Evolutionary conservation across 371 early-diverging fungal species (phyloP).

Genomic region (Actinomortierella wolfii): DNA sequence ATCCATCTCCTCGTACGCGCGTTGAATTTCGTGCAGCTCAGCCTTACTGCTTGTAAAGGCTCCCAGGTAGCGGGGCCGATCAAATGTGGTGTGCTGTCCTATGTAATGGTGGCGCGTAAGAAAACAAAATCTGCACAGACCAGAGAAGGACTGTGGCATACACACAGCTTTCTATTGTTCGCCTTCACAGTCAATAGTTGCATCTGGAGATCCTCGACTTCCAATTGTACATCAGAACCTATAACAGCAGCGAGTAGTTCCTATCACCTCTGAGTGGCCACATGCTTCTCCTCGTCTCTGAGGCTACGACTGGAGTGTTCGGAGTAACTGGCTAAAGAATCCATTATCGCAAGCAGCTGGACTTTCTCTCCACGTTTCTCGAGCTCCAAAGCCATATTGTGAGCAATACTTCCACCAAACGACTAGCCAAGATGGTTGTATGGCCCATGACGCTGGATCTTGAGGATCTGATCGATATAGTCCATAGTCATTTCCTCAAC

Average conservation of each 20-base stretch:
- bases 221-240: too few relatives aligned
- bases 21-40: not conserved
- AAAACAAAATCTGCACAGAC: too few relatives aligned
- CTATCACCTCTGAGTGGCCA: too few relatives aligned
- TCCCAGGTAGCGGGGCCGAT: not conserved
- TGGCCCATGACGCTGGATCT: constrained; percentile 15
- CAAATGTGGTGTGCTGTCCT: too few relatives aligned
- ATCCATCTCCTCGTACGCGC: not conserved
- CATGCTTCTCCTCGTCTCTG: too few relatives aligned
- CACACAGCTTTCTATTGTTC: too few relatives aligned
- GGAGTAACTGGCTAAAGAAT: not conserved
- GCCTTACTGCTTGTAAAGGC: not conserved
- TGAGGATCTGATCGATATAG: constrained; percentile 13
- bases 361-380: constrained; percentile 7
- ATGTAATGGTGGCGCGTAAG: too few relatives aligned
- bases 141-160: too few relatives aligned
- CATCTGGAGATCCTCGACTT: too few relatives aligned
- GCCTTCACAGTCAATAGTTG: too few relatives aligned
- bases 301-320: too few relatives aligned
- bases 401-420: constrained; percentile 11
- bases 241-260: too few relatives aligned
- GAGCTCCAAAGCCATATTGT: constrained; percentile 5
- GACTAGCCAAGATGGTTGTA: constrained; percentile 11
- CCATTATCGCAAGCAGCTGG: constrained; percentile 4
- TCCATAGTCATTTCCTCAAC: constrained; percentile 13